Percentiles rank a stretch among this genome's conserved stretches.
These are phyloP conservation scores for Xylariales sp. DNA, from an alignment of 2,329 filamentous ascomycete species.

Conservation along the genomic window DNA sequence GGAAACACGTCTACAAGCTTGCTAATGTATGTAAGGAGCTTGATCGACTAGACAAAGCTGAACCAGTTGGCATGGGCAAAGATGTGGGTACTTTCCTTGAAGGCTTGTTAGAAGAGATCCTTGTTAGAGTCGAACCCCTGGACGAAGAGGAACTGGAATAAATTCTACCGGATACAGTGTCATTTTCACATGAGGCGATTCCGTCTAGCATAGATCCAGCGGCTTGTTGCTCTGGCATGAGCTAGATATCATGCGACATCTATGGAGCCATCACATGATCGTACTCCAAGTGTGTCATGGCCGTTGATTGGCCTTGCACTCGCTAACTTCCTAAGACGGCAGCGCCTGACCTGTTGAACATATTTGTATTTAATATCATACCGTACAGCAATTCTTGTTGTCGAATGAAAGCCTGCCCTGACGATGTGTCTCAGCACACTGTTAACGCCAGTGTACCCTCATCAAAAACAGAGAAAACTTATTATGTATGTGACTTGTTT, in stretches of 20 bases:
- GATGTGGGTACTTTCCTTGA: conserved; percentile 91
- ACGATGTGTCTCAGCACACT: conserved; percentile 13
- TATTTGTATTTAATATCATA: conserved; percentile 28
- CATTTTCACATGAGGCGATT: conserved; percentile 3
- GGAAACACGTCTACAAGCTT: conserved; percentile 83
- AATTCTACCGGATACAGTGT: conserved; percentile 6
- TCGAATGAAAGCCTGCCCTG: conserved; percentile 9
- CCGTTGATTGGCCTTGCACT: conserved; percentile 3
- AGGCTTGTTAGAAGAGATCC: conserved; percentile 90
- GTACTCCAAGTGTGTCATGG: conserved; percentile 4
- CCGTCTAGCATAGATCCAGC: conserved; percentile 18
- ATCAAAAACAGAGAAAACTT: conserved; percentile 7
- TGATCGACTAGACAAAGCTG: conserved; percentile 85
- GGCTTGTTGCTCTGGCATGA: conserved; percentile 12
- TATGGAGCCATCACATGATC: conserved; percentile 2
- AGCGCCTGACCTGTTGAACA: conserved; percentile 10
- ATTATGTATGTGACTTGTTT: conserved; percentile 18
- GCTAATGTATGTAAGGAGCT: conserved; percentile 88
- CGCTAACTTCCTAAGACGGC: neutral
- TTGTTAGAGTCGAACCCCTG: conserved; percentile 89
- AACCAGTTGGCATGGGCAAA: conserved; percentile 92
- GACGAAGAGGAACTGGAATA: conserved; percentile 71
- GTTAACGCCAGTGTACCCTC: neutral
- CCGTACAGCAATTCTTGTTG: conserved; percentile 20
- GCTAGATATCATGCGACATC: conserved; percentile 15